Base-by-base conservation (phyloP, 192 early-diverging fungal genomes). In the Powellomyces hirtus region DNA sequence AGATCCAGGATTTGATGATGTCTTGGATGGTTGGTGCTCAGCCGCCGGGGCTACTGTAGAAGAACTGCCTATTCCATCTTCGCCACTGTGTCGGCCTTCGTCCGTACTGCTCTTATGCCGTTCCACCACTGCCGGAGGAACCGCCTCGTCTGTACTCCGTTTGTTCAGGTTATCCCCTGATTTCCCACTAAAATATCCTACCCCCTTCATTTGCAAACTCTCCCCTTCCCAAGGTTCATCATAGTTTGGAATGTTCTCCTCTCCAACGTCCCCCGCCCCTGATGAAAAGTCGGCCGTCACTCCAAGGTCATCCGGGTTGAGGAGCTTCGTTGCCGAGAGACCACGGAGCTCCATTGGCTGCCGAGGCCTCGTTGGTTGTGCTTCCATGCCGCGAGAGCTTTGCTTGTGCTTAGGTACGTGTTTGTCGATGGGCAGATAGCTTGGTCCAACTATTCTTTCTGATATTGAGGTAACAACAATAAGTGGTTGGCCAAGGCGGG, bases 171-270 rank as follows among this genome's bases (percentile, higher is more conserved):
- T 24, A 14, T 18, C 3, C 46, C n/a, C 5, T 24, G 46, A 49
- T 5, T 3, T 18, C 5, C 4, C 26, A 24, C 46, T 49, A 18
- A 18, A 18, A 24, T 18, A 8, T 8, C 46, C 46, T 24, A 3
- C 5, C n/a, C 46, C 46, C n/a, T 49, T 18, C 27, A 56, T 13
- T 18, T 27, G 16, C 16, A 26, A 22, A 33, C 22, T 56, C 14
- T 64, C 62, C 10, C 8, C 34, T 16, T 50, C 42, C 62, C 62
- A 64, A 1, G 22, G 5, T 8, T 30, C 61, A 33, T 64, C 62
- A 46, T 64, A 66, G n/a, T 66, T 53, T 0, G 64, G 64, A 18
- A 66, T 66, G 35, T 26, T 57, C 33, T 66, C 53, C 22, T 66
- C 52, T 16, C 51, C 36, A n/a, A 66, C 34, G 36, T 66, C 64